phyloP scores from a whole-genome alignment of 2,329 filamentous ascomycete species.

The Xylariomycetidae sp. region DNA sequence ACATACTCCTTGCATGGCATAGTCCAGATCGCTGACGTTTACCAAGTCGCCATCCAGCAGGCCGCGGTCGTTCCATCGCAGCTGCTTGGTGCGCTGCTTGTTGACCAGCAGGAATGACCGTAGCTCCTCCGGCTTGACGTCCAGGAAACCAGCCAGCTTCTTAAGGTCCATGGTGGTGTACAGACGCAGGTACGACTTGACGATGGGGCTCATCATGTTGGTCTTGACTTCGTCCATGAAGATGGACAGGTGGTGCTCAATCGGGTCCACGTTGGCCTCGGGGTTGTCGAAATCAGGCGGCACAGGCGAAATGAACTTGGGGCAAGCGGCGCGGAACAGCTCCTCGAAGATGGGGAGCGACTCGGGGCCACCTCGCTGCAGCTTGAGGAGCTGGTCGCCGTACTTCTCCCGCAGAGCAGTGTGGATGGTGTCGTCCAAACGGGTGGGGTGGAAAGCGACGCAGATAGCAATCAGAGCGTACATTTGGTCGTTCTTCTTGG shows the following conservation, averaged over 20 bases:
- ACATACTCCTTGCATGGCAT: conserved; percentile 88
- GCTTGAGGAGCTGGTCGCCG: conserved; percentile 92
- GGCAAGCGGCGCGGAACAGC: conserved; percentile 95
- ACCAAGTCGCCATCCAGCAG: conserved; percentile 88
- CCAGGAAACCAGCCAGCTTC: conserved; percentile 95
- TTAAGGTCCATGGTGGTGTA: conserved; percentile 99
- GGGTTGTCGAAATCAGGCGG: conserved; percentile 98
- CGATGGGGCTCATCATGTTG: conserved; percentile 95
- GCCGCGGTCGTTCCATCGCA: conserved; percentile 86
- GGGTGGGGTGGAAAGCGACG: conserved; percentile 93
- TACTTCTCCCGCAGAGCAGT: conserved; percentile 97
- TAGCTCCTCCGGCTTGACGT: conserved; percentile 93
- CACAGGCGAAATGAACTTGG: conserved; percentile 98
- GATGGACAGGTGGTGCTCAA: conserved; percentile 93
- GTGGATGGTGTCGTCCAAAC: conserved; percentile 98
- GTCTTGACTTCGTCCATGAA: conserved; percentile 99
- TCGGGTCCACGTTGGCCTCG: conserved; percentile 88
- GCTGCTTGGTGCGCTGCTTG: conserved; percentile 97
- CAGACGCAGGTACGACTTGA: conserved; percentile 97
- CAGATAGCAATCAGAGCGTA: conserved; percentile 98
- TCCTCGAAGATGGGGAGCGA: conserved; percentile 96
- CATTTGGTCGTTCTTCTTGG: conserved; percentile 99
- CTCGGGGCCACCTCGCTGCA: conserved; percentile 94
- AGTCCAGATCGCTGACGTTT: conserved; percentile 93
- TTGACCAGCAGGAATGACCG: conserved; percentile 91